phyloP scores from a whole-genome alignment of 108 stramenopile species.

The Skeletonema grethae region DNA sequence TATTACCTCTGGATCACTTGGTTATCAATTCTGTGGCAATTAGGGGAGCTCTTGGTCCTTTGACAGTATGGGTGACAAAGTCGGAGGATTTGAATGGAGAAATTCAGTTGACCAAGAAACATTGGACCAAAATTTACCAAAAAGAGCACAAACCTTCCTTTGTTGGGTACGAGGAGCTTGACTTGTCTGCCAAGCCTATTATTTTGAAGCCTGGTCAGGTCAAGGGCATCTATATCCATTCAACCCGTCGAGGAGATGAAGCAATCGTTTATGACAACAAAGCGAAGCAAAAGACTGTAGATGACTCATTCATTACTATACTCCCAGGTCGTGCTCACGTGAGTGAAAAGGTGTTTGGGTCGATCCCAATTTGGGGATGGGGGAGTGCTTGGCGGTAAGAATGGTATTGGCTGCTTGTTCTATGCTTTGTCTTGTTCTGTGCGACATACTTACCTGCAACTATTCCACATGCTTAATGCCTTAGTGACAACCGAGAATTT shows the following conservation, averaged over 20 bases:
- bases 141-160: slow-evolving; percentile 58
- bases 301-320: slow-evolving; percentile 76
- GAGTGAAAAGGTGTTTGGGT: slow-evolving; percentile 65
- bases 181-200: slow-evolving; percentile 64
- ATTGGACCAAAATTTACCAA: slow-evolving; percentile 85
- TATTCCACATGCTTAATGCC: too few relatives aligned
- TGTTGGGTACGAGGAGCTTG: slow-evolving; percentile 59
- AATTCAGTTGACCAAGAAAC: slow-evolving; percentile 39
- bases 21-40: slow-evolving; percentile 72
- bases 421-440: too few relatives aligned
- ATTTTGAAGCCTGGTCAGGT: slow-evolving; percentile 71
- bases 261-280: slow-evolving; percentile 89
- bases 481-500: slow-evolving; percentile 71
- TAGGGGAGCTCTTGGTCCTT: slow-evolving; percentile 67
- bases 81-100: slow-evolving; percentile 46
- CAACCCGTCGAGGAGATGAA: slow-evolving; percentile 69
- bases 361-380: slow-evolving; percentile 71
- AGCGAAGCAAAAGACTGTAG: slow-evolving; percentile 53
- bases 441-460: too few relatives aligned
- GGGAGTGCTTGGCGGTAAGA: slow-evolving; percentile 81
- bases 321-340: slow-evolving; percentile 82
- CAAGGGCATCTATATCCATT: slow-evolving; percentile 80
- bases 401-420: too few relatives aligned
- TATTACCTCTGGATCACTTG: slow-evolving; percentile 75
- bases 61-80: slow-evolving; percentile 84